A percentile compares a stretch with the other conserved stretches of the same genome.
phyloP scores from a whole-genome alignment of 352 stramenopile species.

The Pythium insidiosum region DNA sequence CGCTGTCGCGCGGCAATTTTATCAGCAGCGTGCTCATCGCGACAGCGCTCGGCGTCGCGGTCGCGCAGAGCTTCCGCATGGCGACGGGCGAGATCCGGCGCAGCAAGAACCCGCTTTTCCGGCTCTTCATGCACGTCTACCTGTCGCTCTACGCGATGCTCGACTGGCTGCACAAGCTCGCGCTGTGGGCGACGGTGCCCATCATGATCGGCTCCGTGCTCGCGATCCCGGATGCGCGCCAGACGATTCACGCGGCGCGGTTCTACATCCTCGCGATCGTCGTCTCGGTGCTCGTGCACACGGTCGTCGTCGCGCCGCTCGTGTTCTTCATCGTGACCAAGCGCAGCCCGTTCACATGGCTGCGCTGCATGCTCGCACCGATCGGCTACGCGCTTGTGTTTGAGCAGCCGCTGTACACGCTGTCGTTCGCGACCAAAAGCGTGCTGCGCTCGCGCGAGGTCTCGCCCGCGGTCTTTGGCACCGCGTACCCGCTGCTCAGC shows the following conservation, averaged over 20 bases:
- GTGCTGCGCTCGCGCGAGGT: constrained; percentile 44
- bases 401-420: constrained; percentile 31
- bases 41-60: constrained; percentile 31
- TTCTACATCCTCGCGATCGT: constrained; percentile 29
- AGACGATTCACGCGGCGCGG: constrained; percentile 26
- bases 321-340: constrained; percentile 41
- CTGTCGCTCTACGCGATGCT: constrained; percentile 43
- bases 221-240: constrained; percentile 18
- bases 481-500: constrained; percentile 45
- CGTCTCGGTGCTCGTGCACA: constrained; percentile 23
- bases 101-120: constrained; percentile 45
- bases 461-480: constrained; percentile 38
- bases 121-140: constrained; percentile 54
- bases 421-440: constrained; percentile 47
- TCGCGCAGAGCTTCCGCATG: constrained; percentile 34
- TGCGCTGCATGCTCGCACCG: constrained; percentile 28
- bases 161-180: constrained; percentile 46
- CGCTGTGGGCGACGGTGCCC: constrained; percentile 34
- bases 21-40: constrained; percentile 44
- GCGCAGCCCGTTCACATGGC: constrained; percentile 51
- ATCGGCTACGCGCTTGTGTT: constrained; percentile 43
- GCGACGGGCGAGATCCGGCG: constrained; percentile 14
- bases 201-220: constrained; percentile 40
- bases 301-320: constrained; percentile 30
- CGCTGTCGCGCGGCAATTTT: constrained; percentile 29